A percentile compares a stretch with the other conserved stretches of the same genome.
Evolutionary conservation across 768 basidiomycete genomes (phyloP).

Genomic region (Steccherinum ochraceum): DNA sequence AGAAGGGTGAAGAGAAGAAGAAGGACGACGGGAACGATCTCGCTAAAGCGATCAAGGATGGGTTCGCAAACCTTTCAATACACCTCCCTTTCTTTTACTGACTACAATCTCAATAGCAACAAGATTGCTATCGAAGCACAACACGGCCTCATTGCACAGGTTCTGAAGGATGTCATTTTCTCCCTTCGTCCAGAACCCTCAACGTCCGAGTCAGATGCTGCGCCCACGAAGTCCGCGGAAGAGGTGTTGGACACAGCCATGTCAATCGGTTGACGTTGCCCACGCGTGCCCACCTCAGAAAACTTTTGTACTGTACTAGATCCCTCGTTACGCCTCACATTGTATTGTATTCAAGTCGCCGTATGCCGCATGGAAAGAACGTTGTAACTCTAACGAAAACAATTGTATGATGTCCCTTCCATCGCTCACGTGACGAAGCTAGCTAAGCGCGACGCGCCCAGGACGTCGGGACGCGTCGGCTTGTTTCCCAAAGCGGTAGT

Average conservation of each 20-base stretch:
- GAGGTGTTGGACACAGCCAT: slow-evolving; percentile 33
- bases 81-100: not conserved
- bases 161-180: slow-evolving; percentile 90
- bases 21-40: slow-evolving; percentile 80
- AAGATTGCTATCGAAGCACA: slow-evolving; percentile 90
- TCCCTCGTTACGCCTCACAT: not conserved
- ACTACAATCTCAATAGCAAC: slow-evolving; percentile 42
- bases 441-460: too few species aligned
- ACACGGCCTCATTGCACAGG: slow-evolving; percentile 89
- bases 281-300: not conserved
- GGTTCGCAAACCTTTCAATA: slow-evolving; percentile 37
- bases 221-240: slow-evolving; percentile 7
- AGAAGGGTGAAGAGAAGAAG: slow-evolving; percentile 59
- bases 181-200: slow-evolving; percentile 38
- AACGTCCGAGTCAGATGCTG: slow-evolving; percentile 2
- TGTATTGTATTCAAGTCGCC: slow-evolving; percentile 1
- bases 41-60: slow-evolving; percentile 86
- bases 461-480: too few species aligned
- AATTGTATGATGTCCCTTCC: not conserved
- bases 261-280: slow-evolving; percentile 23
- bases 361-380: not conserved
- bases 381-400: not conserved
- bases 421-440: not conserved
- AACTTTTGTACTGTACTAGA: not conserved
- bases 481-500: not conserved